Percentiles rank a stretch among this genome's conserved stretches.
Evolutionary conservation across 1,139 yeast species (phyloP).

Genomic region (Geotrichum histeridarum): DNA sequence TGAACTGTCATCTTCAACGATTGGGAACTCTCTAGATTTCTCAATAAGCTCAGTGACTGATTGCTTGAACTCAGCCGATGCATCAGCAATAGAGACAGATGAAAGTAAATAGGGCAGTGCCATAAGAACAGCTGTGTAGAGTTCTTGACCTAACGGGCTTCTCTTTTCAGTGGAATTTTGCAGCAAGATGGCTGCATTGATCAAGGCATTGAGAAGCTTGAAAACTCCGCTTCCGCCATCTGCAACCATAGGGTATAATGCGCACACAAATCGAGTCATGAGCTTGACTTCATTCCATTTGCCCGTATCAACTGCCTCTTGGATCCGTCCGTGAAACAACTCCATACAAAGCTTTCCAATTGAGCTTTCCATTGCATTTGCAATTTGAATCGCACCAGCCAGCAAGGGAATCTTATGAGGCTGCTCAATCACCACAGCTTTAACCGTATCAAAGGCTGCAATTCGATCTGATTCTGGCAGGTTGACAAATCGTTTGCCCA

Average conservation of each 20-base stretch:
- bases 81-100: constrained; percentile 12
- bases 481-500: constrained; percentile 48
- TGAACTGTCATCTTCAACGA: constrained; percentile 16
- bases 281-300: constrained; percentile 69
- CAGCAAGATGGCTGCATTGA: constrained; percentile 53
- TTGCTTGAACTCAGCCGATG: constrained; percentile 6
- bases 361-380: constrained; percentile 59
- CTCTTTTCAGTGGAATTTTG: constrained; percentile 38
- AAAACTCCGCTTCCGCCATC: constrained; percentile 43
- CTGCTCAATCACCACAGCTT: constrained; percentile 74
- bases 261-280: constrained; percentile 62
- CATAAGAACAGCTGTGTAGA: constrained; percentile 58
- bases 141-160: constrained; percentile 56
- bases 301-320: constrained; percentile 46
- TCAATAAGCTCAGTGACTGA: constrained; percentile 20
- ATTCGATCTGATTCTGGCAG: constrained; percentile 49
- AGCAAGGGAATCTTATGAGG: constrained; percentile 80
- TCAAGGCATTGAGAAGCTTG: constrained; percentile 50
- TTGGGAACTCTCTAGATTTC: constrained; percentile 23
- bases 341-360: constrained; percentile 71
- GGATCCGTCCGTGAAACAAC: constrained; percentile 59
- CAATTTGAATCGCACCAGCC: constrained; percentile 62
- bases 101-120: constrained; percentile 55
- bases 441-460: constrained; percentile 51
- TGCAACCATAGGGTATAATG: constrained; percentile 56